Percentiles rank a stretch among this genome's conserved stretches.
phyloP scores from a whole-genome alignment of 2,329 filamentous ascomycete genomes.

The Nigrospora sphaerica region DNA sequence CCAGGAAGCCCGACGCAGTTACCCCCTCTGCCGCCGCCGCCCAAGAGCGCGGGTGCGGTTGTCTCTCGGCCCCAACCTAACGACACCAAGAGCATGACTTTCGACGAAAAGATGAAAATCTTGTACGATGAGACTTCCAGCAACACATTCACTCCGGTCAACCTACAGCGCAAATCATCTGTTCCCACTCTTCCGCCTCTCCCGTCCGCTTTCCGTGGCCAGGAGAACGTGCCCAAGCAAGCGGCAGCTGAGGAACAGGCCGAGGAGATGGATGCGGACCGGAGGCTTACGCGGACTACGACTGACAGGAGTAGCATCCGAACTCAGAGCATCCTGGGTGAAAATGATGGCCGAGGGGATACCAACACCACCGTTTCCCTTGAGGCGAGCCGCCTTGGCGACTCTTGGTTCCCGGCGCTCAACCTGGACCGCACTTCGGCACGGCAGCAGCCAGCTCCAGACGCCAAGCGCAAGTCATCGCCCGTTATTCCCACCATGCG shows the following conservation, averaged over 20 bases:
- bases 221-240: slow-evolving; percentile 6
- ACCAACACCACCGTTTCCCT: slow-evolving; percentile 7
- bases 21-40: slow-evolving; percentile 43
- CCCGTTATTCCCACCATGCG: slow-evolving; percentile 36
- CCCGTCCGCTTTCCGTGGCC: slow-evolving; percentile 20
- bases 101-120: slow-evolving; percentile 49
- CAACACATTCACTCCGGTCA: slow-evolving; percentile 7
- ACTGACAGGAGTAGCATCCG: slow-evolving; percentile 27
- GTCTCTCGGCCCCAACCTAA: slow-evolving; percentile 36
- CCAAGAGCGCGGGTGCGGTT: slow-evolving; percentile 31
- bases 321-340: slow-evolving; percentile 32
- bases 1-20: slow-evolving; percentile 40
- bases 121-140: slow-evolving; percentile 29
- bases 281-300: slow-evolving; percentile 19
- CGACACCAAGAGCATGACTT: slow-evolving; percentile 50
- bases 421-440: no score
- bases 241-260: slow-evolving; percentile 11
- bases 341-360: slow-evolving; percentile 22
- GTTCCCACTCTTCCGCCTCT: slow-evolving; percentile 37
- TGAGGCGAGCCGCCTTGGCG: no score
- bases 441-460: slow-evolving; percentile 11
- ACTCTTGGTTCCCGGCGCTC: no score
- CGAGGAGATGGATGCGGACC: slow-evolving; percentile 14
- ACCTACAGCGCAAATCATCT: slow-evolving; percentile 26
- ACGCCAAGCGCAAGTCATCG: slow-evolving; percentile 39